Evolutionary conservation across 176 grass and related monocot genomes (phyloP).

Genomic region (Raddia distichophylla): DNA sequence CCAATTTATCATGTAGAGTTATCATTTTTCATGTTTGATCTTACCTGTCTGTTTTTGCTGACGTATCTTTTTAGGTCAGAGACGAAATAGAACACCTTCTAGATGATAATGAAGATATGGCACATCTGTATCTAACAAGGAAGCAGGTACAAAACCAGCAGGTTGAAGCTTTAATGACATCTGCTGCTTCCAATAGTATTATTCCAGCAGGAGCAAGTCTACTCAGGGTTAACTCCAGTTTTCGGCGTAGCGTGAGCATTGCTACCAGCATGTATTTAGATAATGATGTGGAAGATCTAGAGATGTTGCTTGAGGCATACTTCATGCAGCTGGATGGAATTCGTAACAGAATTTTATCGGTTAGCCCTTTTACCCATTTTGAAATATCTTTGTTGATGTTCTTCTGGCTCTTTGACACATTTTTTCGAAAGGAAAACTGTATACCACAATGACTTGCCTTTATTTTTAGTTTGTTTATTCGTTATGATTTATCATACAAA

Average conservation of each 20-base stretch:
- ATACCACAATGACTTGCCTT: neutral
- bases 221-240: constrained; percentile 62
- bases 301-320: constrained; percentile 99
- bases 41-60: neutral
- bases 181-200: constrained; percentile 79
- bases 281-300: constrained; percentile 95
- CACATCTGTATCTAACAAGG: constrained; percentile 91
- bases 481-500: neutral
- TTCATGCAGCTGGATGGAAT: constrained; percentile 99
- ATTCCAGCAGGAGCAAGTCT: constrained; percentile 55
- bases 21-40: neutral
- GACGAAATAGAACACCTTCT: constrained; percentile 99
- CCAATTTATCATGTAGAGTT: neutral
- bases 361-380: constrained; percentile 48
- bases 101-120: constrained; percentile 97
- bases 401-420: neutral
- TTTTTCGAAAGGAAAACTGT: too few species aligned
- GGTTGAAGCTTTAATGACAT: constrained; percentile 80
- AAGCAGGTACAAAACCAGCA: constrained; percentile 95
- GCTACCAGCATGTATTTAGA: constrained; percentile 85
- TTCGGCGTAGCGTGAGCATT: constrained; percentile 69
- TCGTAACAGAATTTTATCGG: constrained; percentile 97
- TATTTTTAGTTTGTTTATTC: constrained; percentile 13
- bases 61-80: constrained; percentile 64
- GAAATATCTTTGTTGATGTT: neutral